Base-by-base conservation (phyloP, 106 monocot species). In the Triglochin maritima region DNA sequence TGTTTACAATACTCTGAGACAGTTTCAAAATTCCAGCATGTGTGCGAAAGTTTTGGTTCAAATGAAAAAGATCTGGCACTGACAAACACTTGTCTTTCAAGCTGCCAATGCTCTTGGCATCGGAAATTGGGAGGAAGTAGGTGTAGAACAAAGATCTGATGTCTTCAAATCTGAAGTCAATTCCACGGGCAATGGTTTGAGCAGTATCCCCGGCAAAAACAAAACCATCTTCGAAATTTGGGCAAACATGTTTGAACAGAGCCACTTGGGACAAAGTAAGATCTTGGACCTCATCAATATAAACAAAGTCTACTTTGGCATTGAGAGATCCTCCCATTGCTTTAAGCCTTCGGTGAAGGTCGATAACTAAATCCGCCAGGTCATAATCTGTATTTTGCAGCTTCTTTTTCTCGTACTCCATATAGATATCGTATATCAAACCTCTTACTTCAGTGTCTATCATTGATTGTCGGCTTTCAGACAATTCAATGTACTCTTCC, bases 211-310 rank as follows among this genome's bases (percentile, higher is more conserved):
- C 89, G 52, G 89, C 85, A 81, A 89, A 89, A 11, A 79, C 62
- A 52, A 79, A 89, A 7, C 89, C 89, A 14, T 79, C 81, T 3
- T 68, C 12, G 49, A 81, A 81, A 59, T 89, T 89, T 9, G 17
- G 79, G 67, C 83, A 83, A 3, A 86, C 65, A 69, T 83, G 72
- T 59, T 72, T 86, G 8, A 89, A 76, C 14, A 89, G 77, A 66
- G 81, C 72, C 62, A 89, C 73, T 47, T 89, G 86, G 63, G 53
- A 66, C 79, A 83, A 74, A 0, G 89, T 86, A 15, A 89, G 77
- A 68, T 89, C 89, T 42, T 89, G 89, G 42, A 89, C 89, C 71
- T 86, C 89, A 74, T 89, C 89, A 45, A 89, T 66, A 51, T 89
- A 89, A 41, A 89, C 67, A 69, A 74, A 89, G 77, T 89, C 89